Evolutionary conservation across 257 asterid genomes (phyloP), one percentile per base, ranked within the genome.

Genomic region (Solanum boliviense): DNA sequence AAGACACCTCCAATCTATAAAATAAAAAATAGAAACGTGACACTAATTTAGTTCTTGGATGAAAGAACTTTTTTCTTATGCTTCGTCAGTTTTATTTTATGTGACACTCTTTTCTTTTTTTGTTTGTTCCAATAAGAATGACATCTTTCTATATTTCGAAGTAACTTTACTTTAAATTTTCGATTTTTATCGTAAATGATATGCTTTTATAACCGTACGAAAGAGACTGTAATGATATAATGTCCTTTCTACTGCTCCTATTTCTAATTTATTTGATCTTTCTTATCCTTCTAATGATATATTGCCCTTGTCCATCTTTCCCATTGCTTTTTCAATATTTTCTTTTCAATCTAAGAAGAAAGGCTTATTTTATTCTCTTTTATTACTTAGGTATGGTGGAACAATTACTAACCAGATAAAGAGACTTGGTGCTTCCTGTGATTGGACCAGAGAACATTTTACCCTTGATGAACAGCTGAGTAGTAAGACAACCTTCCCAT

Each of bases 401-500:
- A 94, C 98, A 89, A 97, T 97, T 78, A 94, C 98, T 87, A 95
- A 95, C 91, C 99, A 97, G 91, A 96, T 97, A 91, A 95, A 91
- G 93, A 97, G 99, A 91, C 99, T 97, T 75, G 99, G 99, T 75
- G 99, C 99, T 90, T 97, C 99, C 83, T 97, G 99, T 93, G 99
- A 96, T 90, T 97, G 99, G 99, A 92, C 94, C 89, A 94, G 99
- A 94, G 98, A 97, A 91, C 93, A 89, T 87, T 97, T 97, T 87
- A 97, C 99, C 82, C 95, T 97, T 32, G 99, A 97, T 91, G 91
- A 93, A 89, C 98, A 94, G 92, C 99, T 97, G 94, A 97, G 97
- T 91, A 95, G 99, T 97, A 97, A 97, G 99, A 91, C 92, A 78
- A 88, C 86, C 94, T 91, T 87, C 89, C 88, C 88, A 86, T 88